Conservation (phyloP, 2,329 filamentous ascomycete species). For the Sarocladium oryzae region DNA sequence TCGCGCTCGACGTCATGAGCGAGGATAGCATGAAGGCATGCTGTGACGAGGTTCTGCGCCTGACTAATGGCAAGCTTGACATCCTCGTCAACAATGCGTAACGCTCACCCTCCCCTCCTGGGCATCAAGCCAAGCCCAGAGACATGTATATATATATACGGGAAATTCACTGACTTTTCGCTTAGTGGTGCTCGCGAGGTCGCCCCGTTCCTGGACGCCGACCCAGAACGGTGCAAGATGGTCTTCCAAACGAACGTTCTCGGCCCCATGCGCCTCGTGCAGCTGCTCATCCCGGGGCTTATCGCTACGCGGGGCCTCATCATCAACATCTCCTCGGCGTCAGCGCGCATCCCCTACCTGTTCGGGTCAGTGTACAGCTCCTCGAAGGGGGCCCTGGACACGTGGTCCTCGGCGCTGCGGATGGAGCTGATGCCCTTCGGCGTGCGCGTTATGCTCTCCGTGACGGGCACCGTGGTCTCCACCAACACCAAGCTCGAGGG, state of each 20-base stretch:
- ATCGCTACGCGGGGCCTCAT: conserved; percentile 44
- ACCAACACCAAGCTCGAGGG: conserved; percentile 37
- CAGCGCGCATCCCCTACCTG: conserved; percentile 43
- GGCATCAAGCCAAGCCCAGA: no score
- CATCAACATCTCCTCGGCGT: conserved; percentile 48
- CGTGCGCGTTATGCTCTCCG: conserved; percentile 51
- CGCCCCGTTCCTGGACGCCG: conserved; percentile 45
- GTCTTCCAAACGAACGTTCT: conserved; percentile 54
- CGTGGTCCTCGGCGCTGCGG: conserved; percentile 47
- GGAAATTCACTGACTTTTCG: background rate
- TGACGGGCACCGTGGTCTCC: conserved; percentile 47
- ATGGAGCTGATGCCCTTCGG: conserved; percentile 46
- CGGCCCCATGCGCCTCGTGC: conserved; percentile 48
- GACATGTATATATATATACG: no score
- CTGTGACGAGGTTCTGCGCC: conserved; percentile 23
- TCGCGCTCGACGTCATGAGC: conserved; percentile 35
- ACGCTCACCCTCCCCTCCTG: background rate
- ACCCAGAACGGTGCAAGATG: conserved; percentile 43
- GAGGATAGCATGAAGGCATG: conserved; percentile 24
- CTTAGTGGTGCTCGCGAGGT: conserved; percentile 43
- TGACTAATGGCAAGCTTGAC: conserved; percentile 32
- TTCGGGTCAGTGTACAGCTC: conserved; percentile 49
- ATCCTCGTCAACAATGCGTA: conserved; percentile 36
- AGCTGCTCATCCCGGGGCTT: conserved; percentile 42
- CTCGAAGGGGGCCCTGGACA: conserved; percentile 47